Conservation (phyloP, 768 basidiomycete species). For the Obba rivulosa region DNA sequence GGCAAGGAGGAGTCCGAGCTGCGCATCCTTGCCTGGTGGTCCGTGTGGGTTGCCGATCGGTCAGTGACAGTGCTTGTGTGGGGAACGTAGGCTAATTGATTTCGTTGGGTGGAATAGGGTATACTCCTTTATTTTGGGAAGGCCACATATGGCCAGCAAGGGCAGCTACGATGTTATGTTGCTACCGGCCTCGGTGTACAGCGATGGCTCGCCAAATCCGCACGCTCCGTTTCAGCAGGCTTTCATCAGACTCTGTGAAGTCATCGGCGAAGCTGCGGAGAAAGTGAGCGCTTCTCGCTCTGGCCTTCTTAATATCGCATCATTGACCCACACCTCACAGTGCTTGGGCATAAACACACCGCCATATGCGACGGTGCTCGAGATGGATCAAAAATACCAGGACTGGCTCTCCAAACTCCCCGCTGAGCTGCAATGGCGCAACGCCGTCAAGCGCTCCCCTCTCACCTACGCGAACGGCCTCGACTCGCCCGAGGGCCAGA, state of each 20-base stretch:
- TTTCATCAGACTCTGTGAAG: slow-evolving; percentile 32
- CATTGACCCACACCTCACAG: slow-evolving; percentile 1
- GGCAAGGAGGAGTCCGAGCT: slow-evolving; percentile 18
- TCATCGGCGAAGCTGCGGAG: slow-evolving; percentile 38
- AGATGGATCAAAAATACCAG: slow-evolving; percentile 38
- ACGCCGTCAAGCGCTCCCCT: slow-evolving; percentile 13
- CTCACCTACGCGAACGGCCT: not conserved
- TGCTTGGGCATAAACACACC: slow-evolving; percentile 15
- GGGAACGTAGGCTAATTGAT: no score
- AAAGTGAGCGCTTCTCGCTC: slow-evolving; percentile 26
- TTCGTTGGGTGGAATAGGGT: slow-evolving; percentile 22
- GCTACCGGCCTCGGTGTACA: slow-evolving; percentile 7
- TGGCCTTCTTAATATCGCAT: not conserved
- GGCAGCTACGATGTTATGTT: slow-evolving; percentile 34
- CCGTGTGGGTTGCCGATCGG: slow-evolving; percentile 18
- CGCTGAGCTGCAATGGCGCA: slow-evolving; percentile 33
- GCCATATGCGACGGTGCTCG: slow-evolving; percentile 30
- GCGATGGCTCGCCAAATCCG: slow-evolving; percentile 27
- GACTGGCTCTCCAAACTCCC: slow-evolving; percentile 40
- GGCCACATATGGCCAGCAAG: slow-evolving; percentile 37
- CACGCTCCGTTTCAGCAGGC: slow-evolving; percentile 32
- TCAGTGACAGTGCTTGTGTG: slow-evolving; percentile 1
- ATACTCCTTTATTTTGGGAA: slow-evolving; percentile 39
- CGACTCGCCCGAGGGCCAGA: slow-evolving; percentile 2
- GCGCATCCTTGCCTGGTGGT: slow-evolving; percentile 21